phyloP scores from a whole-genome alignment of 2,329 filamentous ascomycete genomes.

The Alternaria sp. region DNA sequence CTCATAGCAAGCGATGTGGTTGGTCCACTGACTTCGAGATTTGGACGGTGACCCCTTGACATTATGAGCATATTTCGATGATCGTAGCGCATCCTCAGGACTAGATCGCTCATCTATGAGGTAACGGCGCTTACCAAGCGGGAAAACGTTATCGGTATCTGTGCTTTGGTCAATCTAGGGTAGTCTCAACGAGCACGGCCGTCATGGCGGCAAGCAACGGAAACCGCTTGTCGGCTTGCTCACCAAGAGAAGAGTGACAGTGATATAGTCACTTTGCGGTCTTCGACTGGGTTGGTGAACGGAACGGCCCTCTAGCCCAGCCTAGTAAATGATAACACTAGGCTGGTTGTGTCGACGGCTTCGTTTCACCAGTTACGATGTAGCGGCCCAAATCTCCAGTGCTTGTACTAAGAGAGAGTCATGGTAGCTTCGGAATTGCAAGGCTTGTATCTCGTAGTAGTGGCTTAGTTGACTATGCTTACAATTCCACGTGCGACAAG shows the following conservation, averaged over 20 bases:
- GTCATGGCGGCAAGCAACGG: not conserved
- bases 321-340: not conserved
- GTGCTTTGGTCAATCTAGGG: not conserved
- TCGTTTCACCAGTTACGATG: not conserved
- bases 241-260: not conserved
- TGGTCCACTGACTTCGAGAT: not conserved
- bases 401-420: not conserved
- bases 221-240: not conserved
- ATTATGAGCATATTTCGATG: not conserved
- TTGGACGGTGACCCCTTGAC: not conserved
- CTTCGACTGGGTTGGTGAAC: not conserved
- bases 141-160: not conserved
- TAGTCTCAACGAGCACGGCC: not conserved
- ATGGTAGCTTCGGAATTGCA: not conserved
- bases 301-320: conserved; percentile 19
- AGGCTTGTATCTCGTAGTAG: not conserved
- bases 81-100: not conserved
- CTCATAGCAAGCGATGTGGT: not conserved
- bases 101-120: not conserved
- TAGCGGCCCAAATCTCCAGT: not conserved
- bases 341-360: not conserved
- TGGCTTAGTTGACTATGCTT: not conserved
- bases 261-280: not conserved
- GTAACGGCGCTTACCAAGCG: not conserved
- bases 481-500: not conserved